phyloP scores from a whole-genome alignment of 306 rosid genomes.

The Gillenia trifoliata region DNA sequence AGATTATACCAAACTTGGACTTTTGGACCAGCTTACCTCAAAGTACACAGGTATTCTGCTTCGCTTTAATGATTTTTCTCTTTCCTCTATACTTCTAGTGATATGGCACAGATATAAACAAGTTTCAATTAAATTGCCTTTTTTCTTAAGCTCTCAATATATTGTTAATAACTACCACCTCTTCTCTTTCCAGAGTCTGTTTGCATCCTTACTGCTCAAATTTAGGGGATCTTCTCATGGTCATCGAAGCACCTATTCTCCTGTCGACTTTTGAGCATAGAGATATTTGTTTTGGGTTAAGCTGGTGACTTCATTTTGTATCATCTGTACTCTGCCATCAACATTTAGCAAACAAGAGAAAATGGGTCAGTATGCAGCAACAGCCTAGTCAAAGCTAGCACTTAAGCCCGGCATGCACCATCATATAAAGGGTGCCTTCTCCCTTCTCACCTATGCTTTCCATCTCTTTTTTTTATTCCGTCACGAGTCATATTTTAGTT shows the following conservation, averaged over 20 bases:
- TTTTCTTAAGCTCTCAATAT: neutral
- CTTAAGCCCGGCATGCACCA: conserved; percentile 16
- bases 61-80: neutral
- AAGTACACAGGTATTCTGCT: conserved; percentile 54
- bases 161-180: neutral
- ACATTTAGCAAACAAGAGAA: conserved; percentile 25
- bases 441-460: neutral
- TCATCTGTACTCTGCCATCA: conserved; percentile 23
- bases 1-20: conserved; percentile 79
- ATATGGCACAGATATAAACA: neutral
- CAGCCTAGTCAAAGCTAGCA: conserved; percentile 15
- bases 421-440: conserved; percentile 16
- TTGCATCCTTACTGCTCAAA: conserved; percentile 54
- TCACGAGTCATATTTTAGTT: neutral
- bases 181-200: conserved; percentile 47
- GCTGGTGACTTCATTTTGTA: conserved; percentile 25
- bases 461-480: too few species aligned
- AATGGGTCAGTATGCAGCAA: conserved; percentile 16
- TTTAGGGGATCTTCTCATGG: conserved; percentile 70
- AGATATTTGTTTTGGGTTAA: conserved; percentile 21
- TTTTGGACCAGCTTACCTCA: conserved; percentile 77
- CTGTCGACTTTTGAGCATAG: conserved; percentile 66
- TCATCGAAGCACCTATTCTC: conserved; percentile 67
- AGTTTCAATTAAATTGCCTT: neutral
- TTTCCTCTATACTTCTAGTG: conserved; percentile 6